Base-by-base conservation (phyloP, 1,139 yeast species). In the Insectozyma bohioensis region DNA sequence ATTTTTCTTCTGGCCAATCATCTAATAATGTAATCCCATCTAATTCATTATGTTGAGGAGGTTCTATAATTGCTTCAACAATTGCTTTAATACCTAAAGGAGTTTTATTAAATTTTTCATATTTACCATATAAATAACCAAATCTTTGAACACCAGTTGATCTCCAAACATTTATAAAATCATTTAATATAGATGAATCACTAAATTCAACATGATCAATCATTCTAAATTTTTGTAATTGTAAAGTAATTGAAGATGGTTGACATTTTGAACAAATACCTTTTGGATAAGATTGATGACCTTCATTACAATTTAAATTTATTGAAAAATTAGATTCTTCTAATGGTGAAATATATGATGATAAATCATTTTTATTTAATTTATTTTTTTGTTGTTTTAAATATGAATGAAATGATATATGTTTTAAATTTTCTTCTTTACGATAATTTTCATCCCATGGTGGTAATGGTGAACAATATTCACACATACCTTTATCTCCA, bases 191-290 rank as follows among this genome's bases (percentile, higher is more conserved):
- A 4, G 69, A 66, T 28, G 88, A 77, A 41, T 77, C 78, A 12
- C 88, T 80, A 58, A 90, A 85, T 56, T 92, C 97, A 19, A 92
- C 94, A 62, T 94, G 97, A 58, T 94, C 99, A 13, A 94, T 95
- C 96, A 92, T 86, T 51, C 99, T 75, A 56, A 85, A 94, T 30
- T 74, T 70, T 56, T 94, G 98, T 54, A 82, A 90, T 54, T 85
- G 95, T 42, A 94, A 67, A 0, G 97, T 88, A 37, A 94, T 87
- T 0, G 96, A 95, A 1, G 95, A 80, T 1, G 98, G 97, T 57
- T 90, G 97, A 58, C 98, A 92, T 56, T 88, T 87, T n/a, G 95
- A 84, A 54, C 98, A 92, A 44, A 92, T 88, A 1, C 97, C 97
- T 35, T 68, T 73, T 1, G 98, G 97, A 84, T 95, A 90, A 6